Evolutionary conservation across 1,284 basidiomycete species (phyloP).

Genomic region (Moniliophthora roreri): DNA sequence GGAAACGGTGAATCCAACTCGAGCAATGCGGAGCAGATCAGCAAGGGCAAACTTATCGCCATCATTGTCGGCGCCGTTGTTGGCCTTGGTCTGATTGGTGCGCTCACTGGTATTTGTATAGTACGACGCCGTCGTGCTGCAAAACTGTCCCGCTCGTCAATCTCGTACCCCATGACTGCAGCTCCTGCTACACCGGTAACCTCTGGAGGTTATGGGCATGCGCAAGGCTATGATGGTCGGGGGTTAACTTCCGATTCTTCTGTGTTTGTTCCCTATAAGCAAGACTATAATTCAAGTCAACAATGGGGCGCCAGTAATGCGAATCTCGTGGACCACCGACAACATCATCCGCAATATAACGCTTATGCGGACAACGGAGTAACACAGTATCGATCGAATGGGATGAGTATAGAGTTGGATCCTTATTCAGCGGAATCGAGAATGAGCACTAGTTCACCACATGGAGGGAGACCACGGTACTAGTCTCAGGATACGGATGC

Average conservation of each 20-base stretch:
- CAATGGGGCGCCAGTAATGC: not conserved
- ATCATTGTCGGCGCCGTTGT: slow-evolving; percentile 12
- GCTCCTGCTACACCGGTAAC: not conserved
- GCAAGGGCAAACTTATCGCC: slow-evolving; percentile 8
- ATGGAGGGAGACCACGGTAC: not conserved
- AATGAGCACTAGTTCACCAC: not conserved
- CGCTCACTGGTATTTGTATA: slow-evolving; percentile 14
- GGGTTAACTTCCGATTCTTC: not conserved
- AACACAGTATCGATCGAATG: too few species aligned
- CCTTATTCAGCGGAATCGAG: not conserved
- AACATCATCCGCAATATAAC: too few species aligned
- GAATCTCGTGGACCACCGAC: not conserved
- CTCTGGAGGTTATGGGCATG: not conserved
- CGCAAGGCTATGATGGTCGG: not conserved
- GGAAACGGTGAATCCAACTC: not conserved
- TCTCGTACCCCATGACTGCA: not conserved
- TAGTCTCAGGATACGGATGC: not conserved
- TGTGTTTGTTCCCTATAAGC: not conserved
- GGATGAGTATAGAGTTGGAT: not conserved
- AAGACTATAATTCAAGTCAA: not conserved
- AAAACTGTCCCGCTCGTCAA: slow-evolving; percentile 2
- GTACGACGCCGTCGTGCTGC: slow-evolving; percentile 12
- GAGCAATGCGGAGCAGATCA: slow-evolving; percentile 16
- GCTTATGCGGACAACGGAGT: not conserved
- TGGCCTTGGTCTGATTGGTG: slow-evolving; percentile 13